Percentiles rank a stretch among this genome's conserved stretches.
Evolutionary conservation across 805 yeast genomes (phyloP).

Genomic region (Metahyphopichia silvanorum): DNA sequence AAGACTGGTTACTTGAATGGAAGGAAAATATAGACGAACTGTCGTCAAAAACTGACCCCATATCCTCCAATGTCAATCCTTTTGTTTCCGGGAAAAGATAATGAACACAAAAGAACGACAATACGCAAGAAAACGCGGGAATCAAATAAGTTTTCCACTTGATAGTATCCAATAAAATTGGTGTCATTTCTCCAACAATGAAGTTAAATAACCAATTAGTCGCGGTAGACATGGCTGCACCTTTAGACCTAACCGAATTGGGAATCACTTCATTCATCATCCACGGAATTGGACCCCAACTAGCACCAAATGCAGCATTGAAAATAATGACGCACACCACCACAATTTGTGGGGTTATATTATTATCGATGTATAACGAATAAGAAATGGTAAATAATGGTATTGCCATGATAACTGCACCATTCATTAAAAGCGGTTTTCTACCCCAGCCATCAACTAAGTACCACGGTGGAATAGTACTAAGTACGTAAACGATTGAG

Average conservation of each 20-base stretch:
- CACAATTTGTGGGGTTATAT: constrained; percentile 63
- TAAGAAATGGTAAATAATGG: constrained; percentile 65
- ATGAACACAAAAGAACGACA: constrained; percentile 71
- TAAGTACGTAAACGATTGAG: constrained; percentile 36
- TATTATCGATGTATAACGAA: constrained; percentile 34
- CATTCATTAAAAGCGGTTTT: constrained; percentile 75
- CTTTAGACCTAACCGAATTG: constrained; percentile 78
- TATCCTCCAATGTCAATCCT: constrained; percentile 84
- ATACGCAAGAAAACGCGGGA: constrained; percentile 74
- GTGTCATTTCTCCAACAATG: constrained; percentile 89
- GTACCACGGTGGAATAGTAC: constrained; percentile 89
- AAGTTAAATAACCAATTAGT: constrained; percentile 93
- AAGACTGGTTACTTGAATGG: constrained; percentile 26
- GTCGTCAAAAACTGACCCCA: constrained; percentile 86
- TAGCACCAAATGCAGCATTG: constrained; percentile 81
- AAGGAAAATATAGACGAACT: constrained; percentile 39
- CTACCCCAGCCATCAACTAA: constrained; percentile 91
- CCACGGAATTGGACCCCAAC: constrained; percentile 98
- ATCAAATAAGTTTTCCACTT: constrained; percentile 79
- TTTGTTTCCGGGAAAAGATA: constrained; percentile 84
- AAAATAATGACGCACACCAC: constrained; percentile 74
- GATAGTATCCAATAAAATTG: constrained; percentile 72
- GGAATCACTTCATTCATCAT: constrained; percentile 87
- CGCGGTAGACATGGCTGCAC: constrained; percentile 88
- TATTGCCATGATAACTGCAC: constrained; percentile 76